phyloP scores from a whole-genome alignment of 2,329 filamentous ascomycete species.

The Fusarium sp. region DNA sequence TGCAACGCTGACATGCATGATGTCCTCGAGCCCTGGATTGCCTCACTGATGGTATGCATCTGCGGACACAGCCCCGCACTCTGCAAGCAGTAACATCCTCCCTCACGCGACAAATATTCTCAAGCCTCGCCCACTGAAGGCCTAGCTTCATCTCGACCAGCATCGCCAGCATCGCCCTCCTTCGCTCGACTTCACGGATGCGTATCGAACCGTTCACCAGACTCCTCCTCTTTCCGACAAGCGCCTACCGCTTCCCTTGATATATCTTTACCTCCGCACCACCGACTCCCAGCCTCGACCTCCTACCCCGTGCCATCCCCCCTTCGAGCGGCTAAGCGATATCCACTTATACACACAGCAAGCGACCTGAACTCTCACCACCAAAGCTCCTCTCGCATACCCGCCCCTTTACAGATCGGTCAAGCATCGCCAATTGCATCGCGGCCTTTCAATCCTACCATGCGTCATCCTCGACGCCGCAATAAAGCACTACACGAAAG shows the following conservation, averaged over 20 bases:
- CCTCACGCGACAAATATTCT: background rate
- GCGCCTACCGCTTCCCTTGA: background rate
- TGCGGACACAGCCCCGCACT: background rate
- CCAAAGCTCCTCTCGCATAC: background rate
- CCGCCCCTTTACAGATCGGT: fast-evolving
- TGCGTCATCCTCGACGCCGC: fast-evolving
- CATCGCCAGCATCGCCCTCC: background rate
- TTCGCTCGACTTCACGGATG: background rate
- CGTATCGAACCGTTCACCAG: fast-evolving
- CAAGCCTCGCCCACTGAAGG: fast-evolving
- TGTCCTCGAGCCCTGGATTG: no score
- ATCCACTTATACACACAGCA: fast-evolving
- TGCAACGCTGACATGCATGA: no score
- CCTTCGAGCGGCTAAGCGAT: background rate
- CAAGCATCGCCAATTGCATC: background rate
- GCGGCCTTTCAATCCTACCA: fast-evolving
- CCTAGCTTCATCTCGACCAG: background rate
- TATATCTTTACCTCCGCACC: background rate
- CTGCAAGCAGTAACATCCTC: background rate
- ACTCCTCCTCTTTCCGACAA: fast-evolving
- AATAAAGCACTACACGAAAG: background rate
- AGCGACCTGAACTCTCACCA: fast-evolving
- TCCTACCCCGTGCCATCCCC: background rate
- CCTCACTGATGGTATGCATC: background rate
- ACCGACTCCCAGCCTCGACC: background rate